Conservation (phyloP, 2,329 filamentous ascomycete species). For the Aspergillus caelatus region DNA sequence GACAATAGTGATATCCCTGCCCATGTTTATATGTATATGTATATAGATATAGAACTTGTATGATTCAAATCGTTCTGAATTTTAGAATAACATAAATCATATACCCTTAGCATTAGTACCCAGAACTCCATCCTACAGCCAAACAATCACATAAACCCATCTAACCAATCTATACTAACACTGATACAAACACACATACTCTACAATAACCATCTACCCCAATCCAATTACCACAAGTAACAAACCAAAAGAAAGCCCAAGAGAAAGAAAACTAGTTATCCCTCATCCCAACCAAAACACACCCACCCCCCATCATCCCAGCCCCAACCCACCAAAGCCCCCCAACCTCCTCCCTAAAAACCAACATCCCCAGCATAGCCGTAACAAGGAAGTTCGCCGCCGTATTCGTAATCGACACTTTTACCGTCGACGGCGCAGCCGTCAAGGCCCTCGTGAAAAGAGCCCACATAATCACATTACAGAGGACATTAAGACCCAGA, state of each 20-base stretch:
- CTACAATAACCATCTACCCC: not conserved
- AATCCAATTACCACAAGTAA: not conserved
- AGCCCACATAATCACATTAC: constrained; percentile 67
- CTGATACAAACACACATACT: not conserved
- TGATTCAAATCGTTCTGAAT: not conserved
- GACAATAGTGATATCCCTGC: constrained; percentile 9
- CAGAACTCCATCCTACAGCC: not conserved
- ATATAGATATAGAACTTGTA: not conserved
- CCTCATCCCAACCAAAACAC: constrained; percentile 64
- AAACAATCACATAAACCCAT: not conserved
- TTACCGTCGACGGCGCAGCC: constrained; percentile 61
- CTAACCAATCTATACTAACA: not conserved
- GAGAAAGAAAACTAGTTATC: constrained; percentile 37
- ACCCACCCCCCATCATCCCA: constrained; percentile 60
- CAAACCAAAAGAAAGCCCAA: not conserved
- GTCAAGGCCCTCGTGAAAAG: constrained; percentile 66
- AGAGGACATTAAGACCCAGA: constrained; percentile 63
- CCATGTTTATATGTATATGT: not conserved
- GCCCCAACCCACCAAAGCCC: constrained; percentile 66
- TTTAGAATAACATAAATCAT: constrained; percentile 2
- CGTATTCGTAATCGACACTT: constrained; percentile 66
- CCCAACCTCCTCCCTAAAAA: constrained; percentile 60
- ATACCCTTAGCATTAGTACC: not conserved
- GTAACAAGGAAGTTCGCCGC: constrained; percentile 66
- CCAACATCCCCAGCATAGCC: constrained; percentile 59